These are phyloP conservation scores for Citrus mangshanensis DNA, from an alignment of 345 rosid species.

Conservation along the genomic window DNA sequence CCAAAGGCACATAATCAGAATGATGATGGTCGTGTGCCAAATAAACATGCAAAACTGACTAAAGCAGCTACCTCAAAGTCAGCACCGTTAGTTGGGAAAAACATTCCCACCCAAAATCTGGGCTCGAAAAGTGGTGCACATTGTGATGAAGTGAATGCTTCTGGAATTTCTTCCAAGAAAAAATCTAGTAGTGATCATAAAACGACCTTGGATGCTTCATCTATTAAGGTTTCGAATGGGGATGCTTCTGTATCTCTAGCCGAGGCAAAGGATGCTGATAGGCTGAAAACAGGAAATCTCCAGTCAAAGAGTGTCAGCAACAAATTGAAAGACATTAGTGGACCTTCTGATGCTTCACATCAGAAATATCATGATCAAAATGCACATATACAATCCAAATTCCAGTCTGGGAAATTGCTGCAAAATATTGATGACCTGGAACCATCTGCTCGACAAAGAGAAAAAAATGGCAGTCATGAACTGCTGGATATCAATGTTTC, in stretches of 20 bases:
- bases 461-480: slow-evolving; percentile 48
- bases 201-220: slow-evolving; percentile 36
- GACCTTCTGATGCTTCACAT: slow-evolving; percentile 39
- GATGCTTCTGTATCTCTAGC: slow-evolving; percentile 35
- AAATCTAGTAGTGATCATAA: slow-evolving; percentile 50
- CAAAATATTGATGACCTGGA: slow-evolving; percentile 35
- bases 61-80: slow-evolving; percentile 44
- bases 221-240: slow-evolving; percentile 41
- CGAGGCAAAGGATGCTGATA: slow-evolving; percentile 50
- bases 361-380: slow-evolving; percentile 52
- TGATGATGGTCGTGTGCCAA: slow-evolving; percentile 43
- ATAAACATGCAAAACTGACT: slow-evolving; percentile 54
- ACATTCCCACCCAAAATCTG: slow-evolving; percentile 33
- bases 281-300: slow-evolving; percentile 38
- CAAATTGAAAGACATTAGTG: slow-evolving; percentile 53
- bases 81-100: slow-evolving; percentile 30
- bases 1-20: slow-evolving; percentile 43
- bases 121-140: slow-evolving; percentile 27
- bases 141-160: slow-evolving; percentile 28
- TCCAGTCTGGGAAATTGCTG: slow-evolving; percentile 42
- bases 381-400: slow-evolving; percentile 39
- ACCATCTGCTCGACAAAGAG: slow-evolving; percentile 42
- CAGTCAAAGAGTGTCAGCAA: slow-evolving; percentile 38
- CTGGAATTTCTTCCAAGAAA: slow-evolving; percentile 48
- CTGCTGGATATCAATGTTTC: slow-evolving; percentile 55